phyloP scores from a whole-genome alignment of 352 stramenopile species.

The Phytophthora palmivora region DNA sequence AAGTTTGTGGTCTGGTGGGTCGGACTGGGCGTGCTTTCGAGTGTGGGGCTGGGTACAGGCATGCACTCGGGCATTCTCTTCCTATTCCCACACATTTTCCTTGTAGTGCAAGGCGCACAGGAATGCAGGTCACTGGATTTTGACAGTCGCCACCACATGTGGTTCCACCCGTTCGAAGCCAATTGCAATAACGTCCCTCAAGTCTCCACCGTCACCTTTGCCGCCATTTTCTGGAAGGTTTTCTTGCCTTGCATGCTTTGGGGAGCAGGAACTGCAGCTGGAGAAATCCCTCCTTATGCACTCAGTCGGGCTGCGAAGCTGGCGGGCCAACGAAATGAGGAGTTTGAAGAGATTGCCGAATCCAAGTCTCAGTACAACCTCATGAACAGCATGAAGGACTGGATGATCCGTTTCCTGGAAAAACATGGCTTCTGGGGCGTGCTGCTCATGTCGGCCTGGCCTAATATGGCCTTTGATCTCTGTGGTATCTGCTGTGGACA shows the following conservation, averaged over 20 bases:
- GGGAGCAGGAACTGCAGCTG: conserved; percentile 93
- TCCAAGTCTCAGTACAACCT: conserved; percentile 88
- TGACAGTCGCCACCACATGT: conserved; percentile 90
- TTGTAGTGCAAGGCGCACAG: conserved; percentile 89
- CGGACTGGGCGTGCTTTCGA: conserved; percentile 93
- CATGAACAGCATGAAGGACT: conserved; percentile 93
- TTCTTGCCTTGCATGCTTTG: conserved; percentile 92
- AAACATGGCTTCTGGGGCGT: conserved; percentile 94
- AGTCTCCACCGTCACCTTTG: conserved; percentile 73
- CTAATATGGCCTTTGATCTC: conserved; percentile 95
- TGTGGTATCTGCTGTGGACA: conserved; percentile 95
- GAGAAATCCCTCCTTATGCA: conserved; percentile 95
- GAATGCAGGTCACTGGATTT: conserved; percentile 91
- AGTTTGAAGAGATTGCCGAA: conserved; percentile 91
- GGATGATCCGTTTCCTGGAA: conserved; percentile 94
- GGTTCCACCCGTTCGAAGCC: conserved; percentile 87
- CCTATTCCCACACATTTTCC: conserved; percentile 95
- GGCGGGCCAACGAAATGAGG: conserved; percentile 87
- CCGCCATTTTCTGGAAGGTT: conserved; percentile 91
- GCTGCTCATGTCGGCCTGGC: conserved; percentile 94
- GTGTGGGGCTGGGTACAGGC: conserved; percentile 93
- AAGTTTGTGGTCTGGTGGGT: conserved; percentile 95
- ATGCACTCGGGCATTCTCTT: conserved; percentile 96
- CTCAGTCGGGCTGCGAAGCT: conserved; percentile 89
- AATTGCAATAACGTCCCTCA: conserved; percentile 60